phyloP scores from a whole-genome alignment of 2,329 filamentous ascomycete genomes.

The Ophiostoma sp. region DNA sequence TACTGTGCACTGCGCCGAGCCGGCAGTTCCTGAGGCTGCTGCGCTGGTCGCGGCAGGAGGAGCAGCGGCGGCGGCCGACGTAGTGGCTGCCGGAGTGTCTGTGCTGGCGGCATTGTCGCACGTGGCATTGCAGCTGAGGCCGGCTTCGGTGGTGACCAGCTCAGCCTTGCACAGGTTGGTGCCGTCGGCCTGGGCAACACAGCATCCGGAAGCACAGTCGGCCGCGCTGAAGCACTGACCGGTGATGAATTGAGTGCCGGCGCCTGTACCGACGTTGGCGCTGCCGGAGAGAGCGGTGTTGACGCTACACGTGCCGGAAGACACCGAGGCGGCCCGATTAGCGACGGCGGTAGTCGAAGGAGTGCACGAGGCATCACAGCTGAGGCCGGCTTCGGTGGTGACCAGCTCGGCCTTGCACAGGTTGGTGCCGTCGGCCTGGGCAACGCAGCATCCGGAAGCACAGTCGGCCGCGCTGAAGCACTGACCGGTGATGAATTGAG shows the following conservation, averaged over 20 bases:
- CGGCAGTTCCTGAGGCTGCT: not conserved
- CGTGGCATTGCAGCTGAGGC: not conserved
- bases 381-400: not conserved
- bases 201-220: not conserved
- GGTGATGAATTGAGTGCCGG: not conserved
- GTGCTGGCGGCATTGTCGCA: not conserved
- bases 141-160: not conserved
- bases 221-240: not conserved
- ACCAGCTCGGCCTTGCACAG: not conserved
- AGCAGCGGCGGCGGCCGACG: not conserved
- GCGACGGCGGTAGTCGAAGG: not conserved
- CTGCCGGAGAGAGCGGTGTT: not conserved
- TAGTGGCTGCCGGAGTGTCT: not conserved
- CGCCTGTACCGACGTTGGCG: not conserved
- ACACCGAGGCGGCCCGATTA: not conserved
- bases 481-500: not conserved
- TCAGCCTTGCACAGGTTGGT: not conserved
- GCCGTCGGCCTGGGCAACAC: not conserved
- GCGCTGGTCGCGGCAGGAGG: not conserved
- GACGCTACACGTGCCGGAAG: not conserved
- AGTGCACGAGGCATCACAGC: not conserved
- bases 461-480: not conserved
- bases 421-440: not conserved
- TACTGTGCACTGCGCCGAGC: constrained; percentile 5
- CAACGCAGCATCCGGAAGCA: not conserved